Evolutionary conservation across 2,329 filamentous ascomycete species (phyloP).

Genomic region (Claviceps quebecensis): DNA sequence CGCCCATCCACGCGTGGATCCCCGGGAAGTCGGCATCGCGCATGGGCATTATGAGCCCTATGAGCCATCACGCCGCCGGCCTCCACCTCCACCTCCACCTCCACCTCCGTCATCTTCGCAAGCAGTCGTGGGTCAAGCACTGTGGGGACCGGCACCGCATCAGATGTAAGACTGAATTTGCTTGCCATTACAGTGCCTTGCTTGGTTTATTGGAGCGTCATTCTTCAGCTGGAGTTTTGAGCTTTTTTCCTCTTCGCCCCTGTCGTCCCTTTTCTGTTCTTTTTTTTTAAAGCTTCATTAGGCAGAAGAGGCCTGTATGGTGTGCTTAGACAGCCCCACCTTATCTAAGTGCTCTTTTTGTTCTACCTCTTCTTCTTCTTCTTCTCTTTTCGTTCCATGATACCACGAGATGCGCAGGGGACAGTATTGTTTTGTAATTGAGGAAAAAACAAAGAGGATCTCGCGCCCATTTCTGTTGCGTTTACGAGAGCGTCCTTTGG

Average conservation of each 20-base stretch:
- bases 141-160: slow-evolving; percentile 7
- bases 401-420: background rate
- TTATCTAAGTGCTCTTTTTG: background rate
- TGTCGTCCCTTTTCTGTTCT: background rate
- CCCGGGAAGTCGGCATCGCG: background rate
- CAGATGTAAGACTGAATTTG: background rate
- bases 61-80: background rate
- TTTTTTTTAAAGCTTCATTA: background rate
- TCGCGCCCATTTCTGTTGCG: no score
- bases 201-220: background rate
- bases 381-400: background rate
- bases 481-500: no score
- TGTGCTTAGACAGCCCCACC: background rate
- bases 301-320: background rate
- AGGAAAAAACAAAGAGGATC: no score
- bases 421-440: background rate
- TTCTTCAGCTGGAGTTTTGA: background rate
- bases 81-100: background rate
- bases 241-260: background rate
- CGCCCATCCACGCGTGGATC: background rate
- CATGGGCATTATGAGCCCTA: slow-evolving; percentile 3
- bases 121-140: slow-evolving; percentile 5
- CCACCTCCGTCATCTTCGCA: background rate
- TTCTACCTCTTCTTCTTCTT: background rate
- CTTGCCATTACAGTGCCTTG: background rate